Conservation (phyloP, 1,284 basidiomycete genomes). For the Ustanciosporium gigantosporum region DNA sequence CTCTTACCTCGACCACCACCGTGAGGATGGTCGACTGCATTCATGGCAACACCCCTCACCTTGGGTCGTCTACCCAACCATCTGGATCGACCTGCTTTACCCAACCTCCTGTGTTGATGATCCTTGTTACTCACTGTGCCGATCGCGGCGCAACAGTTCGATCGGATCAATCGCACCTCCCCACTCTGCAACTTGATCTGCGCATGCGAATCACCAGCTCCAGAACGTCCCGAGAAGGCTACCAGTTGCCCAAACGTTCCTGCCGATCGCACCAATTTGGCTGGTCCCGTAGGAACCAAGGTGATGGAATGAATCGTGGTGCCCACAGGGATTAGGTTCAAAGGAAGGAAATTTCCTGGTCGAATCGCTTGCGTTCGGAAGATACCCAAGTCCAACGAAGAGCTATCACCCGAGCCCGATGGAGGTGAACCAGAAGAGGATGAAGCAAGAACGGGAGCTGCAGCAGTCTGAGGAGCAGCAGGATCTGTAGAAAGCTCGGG, state of each 20-base stretch:
- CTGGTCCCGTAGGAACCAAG: constrained; percentile 75
- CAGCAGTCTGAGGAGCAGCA: constrained; percentile 28
- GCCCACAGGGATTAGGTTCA: constrained; percentile 87
- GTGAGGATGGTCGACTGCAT: constrained; percentile 93
- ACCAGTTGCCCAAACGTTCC: constrained; percentile 80
- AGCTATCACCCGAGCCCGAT: constrained; percentile 62
- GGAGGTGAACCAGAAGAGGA: constrained; percentile 9
- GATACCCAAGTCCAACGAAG: constrained; percentile 79
- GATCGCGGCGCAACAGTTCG: constrained; percentile 83
- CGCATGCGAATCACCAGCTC: constrained; percentile 67
- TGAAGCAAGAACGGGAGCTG: constrained; percentile 27
- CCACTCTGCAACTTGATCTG: constrained; percentile 88
- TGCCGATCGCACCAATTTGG: constrained; percentile 83
- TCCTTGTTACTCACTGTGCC: constrained; percentile 90
- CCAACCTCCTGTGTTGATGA: constrained; percentile 81
- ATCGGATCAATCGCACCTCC: constrained; percentile 83
- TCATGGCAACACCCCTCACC: constrained; percentile 97
- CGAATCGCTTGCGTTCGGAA: constrained; percentile 83
- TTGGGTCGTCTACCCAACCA: constrained; percentile 86
- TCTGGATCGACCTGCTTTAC: constrained; percentile 86
- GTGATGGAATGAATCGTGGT: constrained; percentile 87
- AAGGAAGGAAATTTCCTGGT: constrained; percentile 89
- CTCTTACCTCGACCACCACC: constrained; percentile 98
- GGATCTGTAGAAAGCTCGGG: constrained; percentile 14
- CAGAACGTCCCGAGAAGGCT: constrained; percentile 42